Evolutionary conservation across 768 basidiomycete genomes (phyloP).

Genomic region (Fomitopsis pulvina): DNA sequence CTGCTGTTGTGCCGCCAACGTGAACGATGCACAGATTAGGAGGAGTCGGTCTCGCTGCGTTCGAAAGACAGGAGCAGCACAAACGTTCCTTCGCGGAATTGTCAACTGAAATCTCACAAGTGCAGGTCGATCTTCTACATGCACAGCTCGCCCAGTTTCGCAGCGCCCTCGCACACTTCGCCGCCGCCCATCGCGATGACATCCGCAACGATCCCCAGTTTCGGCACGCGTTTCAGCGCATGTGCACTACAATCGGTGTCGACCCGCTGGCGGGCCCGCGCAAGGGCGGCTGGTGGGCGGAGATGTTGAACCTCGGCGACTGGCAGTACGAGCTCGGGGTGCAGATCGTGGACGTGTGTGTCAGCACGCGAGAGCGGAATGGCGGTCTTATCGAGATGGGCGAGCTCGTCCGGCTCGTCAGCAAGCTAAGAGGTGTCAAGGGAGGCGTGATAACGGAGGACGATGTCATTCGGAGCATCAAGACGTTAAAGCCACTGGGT

Average conservation of each 20-base stretch:
- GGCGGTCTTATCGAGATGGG: constrained; percentile 89
- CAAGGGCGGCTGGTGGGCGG: constrained; percentile 88
- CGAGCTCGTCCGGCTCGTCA: constrained; percentile 76
- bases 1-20: no score
- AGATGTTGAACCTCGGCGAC: constrained; percentile 81
- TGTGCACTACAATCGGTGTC: constrained; percentile 93
- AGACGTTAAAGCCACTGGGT: constrained; percentile 80
- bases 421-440: constrained; percentile 63
- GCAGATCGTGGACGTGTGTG: constrained; percentile 89
- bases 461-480: constrained; percentile 78
- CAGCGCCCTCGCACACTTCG: constrained; percentile 71
- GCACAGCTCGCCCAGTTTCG: constrained; percentile 83
- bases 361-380: constrained; percentile 81
- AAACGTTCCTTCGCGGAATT: constrained; percentile 77
- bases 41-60: constrained; percentile 83
- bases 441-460: constrained; percentile 76
- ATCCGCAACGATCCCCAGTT: constrained; percentile 84
- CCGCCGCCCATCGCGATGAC: constrained; percentile 73
- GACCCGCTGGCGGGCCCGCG: constrained; percentile 88
- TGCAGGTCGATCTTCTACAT: constrained; percentile 74
- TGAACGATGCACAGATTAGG: constrained; percentile 67
- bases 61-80: constrained; percentile 82
- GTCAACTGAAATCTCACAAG: constrained; percentile 67
- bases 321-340: constrained; percentile 96
- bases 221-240: constrained; percentile 88